Evolutionary conservation across 2,329 filamentous ascomycete genomes (phyloP).

Genomic region (Fusarium foetens): DNA sequence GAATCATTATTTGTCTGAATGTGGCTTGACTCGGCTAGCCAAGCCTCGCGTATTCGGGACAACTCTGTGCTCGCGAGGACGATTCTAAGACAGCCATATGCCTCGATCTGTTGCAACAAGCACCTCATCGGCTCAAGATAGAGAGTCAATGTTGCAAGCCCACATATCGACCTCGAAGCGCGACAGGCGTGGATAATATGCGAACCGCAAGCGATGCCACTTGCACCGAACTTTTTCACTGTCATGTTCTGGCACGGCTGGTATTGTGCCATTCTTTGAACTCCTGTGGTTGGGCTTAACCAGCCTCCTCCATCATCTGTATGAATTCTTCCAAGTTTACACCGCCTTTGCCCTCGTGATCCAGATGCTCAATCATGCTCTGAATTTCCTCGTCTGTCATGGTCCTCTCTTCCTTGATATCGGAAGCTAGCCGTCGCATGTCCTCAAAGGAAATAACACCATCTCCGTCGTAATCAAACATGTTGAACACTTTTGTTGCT

Average conservation of each 20-base stretch:
- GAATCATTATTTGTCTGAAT: neutral
- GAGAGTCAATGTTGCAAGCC: neutral
- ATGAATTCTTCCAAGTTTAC: conserved; percentile 76
- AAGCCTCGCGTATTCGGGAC: neutral
- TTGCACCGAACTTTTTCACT: neutral
- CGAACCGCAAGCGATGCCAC: neutral
- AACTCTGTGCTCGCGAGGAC: neutral
- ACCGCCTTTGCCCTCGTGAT: conserved; percentile 90
- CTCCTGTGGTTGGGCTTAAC: conserved; percentile 38
- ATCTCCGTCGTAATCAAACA: conserved; percentile 94
- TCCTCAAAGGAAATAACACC: conserved; percentile 91
- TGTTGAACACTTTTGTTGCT: conserved; percentile 87
- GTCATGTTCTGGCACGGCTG: conserved; percentile 14
- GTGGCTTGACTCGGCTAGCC: conserved; percentile 2
- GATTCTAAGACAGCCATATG: neutral
- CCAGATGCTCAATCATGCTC: conserved; percentile 98
- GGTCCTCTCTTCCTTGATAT: conserved; percentile 82
- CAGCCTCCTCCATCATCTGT: conserved; percentile 65
- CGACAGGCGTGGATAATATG: neutral
- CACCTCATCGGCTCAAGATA: neutral
- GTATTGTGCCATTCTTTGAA: neutral
- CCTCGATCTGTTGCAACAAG: neutral
- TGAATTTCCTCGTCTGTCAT: conserved; percentile 91
- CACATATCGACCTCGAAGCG: neutral
- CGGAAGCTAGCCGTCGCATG: conserved; percentile 84